These are phyloP conservation scores for Acanthochlamys bracteata DNA, from an alignment of 106 monocot species.

Conservation along the genomic window DNA sequence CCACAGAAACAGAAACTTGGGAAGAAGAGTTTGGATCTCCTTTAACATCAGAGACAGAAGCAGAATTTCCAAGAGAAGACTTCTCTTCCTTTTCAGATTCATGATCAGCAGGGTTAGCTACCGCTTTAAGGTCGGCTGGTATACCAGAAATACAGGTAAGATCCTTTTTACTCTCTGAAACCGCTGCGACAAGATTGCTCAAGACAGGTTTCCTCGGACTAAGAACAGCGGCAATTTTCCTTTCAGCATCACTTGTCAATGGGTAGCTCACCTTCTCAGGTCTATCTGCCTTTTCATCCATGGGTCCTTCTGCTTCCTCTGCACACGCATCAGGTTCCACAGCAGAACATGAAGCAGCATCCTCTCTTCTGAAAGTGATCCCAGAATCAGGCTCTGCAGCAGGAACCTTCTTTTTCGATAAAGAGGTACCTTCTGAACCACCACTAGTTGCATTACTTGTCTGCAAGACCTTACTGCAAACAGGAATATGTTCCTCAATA, in stretches of 20 bases:
- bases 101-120: not conserved
- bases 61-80: no score
- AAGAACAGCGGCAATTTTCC: constrained; percentile 1
- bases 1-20: no score
- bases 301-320: constrained; percentile 14
- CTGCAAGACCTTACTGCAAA: not conserved
- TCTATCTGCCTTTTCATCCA: constrained; percentile 11
- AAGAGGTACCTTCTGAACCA: not conserved
- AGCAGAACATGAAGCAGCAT: constrained; percentile 6
- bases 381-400: constrained; percentile 7
- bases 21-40: constrained; percentile 21
- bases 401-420: not conserved
- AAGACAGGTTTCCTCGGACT: not conserved
- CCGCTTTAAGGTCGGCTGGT: not conserved
- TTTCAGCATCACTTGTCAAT: constrained; percentile 18
- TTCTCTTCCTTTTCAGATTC: constrained; percentile 10
- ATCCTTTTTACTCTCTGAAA: constrained; percentile 3
- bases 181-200: constrained; percentile 11
- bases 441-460: constrained; percentile 9
- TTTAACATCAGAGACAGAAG: constrained; percentile 2
- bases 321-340: constrained; percentile 2
- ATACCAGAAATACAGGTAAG: not conserved
- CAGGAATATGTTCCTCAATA: constrained; percentile 2
- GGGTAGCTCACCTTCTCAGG: not conserved
- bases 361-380: constrained; percentile 2